Evolutionary conservation across 2,329 filamentous ascomycete genomes (phyloP), one percentile per base, ranked within the genome.

Genomic region (Fragosphaeria purpurea): DNA sequence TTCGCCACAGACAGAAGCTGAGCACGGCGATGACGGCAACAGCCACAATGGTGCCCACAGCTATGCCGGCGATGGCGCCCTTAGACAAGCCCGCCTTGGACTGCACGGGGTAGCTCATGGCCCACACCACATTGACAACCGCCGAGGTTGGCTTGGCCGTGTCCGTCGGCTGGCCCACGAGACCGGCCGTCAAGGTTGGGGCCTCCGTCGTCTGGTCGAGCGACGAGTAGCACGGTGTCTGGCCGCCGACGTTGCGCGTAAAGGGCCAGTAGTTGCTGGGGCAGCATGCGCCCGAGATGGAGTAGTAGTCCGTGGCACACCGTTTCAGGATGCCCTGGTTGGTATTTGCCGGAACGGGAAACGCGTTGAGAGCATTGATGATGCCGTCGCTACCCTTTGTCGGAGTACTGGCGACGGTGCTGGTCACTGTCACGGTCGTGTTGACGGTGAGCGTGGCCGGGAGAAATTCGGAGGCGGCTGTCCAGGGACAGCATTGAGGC

Each of bases 61-160:
- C 70, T 35, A 76, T 75, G 45, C 73, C 73, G 22, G 67, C 69
- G 38, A 70, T 70, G 50, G 70, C 70, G 30, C 71, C 73, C 1
- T 60, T 62, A 4, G 67, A 60, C 4, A 75, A 64, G 2, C 66
- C 59, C 32, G n/a, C 2, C 52, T 48, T 57, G 31, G 56, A 52
- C 7, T 50, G 45, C 5, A 60, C 55, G 5, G 58, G 56, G 44
- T 58, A 63, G 38, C 55, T 55, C 58, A 61, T 60, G 35, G 61
- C 55, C 57, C 59, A 63, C 33, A 62, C 55, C 33, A 63, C 53
- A 54, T 61, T 61, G 52, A 60, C 50, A 11, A 62, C 56, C 42
- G 61, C 61, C 2, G 58, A 60, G 1, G 59, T 62, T 10, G 59
- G 58, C 46, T 57, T 57, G 22, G 53, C 33, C 7, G 48, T 56